phyloP scores from a whole-genome alignment of 2,329 filamentous ascomycete genomes.

The Lecanicillium sp. region DNA sequence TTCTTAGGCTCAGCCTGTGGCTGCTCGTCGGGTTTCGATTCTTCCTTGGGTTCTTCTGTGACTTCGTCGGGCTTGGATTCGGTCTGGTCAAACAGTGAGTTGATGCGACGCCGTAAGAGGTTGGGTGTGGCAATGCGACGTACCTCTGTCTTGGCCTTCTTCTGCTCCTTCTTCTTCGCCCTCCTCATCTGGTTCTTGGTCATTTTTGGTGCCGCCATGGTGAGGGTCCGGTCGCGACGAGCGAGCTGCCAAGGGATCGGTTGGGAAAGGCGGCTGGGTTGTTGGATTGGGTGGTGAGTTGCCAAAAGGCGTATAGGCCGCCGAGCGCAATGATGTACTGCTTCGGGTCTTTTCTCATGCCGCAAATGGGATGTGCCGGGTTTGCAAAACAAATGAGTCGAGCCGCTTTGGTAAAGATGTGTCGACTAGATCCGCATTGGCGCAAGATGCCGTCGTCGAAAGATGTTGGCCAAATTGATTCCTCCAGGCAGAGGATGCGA shows the following conservation, averaged over 20 bases:
- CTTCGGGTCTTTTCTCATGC: conserved; percentile 35
- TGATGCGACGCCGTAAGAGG: not conserved
- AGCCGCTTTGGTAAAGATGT: not conserved
- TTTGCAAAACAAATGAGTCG: not conserved
- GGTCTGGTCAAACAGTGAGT: not conserved
- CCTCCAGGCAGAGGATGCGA: too few species aligned
- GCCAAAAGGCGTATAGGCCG: conserved; percentile 31
- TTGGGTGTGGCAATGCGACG: conserved; percentile 4
- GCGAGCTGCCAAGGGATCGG: conserved; percentile 5
- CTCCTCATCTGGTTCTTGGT: conserved; percentile 92
- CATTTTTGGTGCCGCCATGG: conserved; percentile 64
- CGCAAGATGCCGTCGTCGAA: not conserved
- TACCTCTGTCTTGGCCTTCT: conserved; percentile 58
- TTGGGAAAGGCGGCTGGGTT: conserved; percentile 24
- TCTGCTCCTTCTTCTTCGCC: conserved; percentile 90
- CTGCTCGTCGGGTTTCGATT: conserved; percentile 28
- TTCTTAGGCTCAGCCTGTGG: conserved; percentile 40
- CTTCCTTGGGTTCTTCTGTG: conserved; percentile 6
- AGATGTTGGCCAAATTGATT: not conserved
- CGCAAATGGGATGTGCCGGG: conserved; percentile 11
- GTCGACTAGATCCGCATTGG: not conserved
- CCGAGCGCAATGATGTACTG: conserved; percentile 29
- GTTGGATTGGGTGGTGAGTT: conserved; percentile 29
- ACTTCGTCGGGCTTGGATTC: not conserved
- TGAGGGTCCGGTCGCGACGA: conserved; percentile 20